Evolutionary conservation across 495 filamentous ascomycete genomes (phyloP).

Genomic region (Neurospora pannonica): DNA sequence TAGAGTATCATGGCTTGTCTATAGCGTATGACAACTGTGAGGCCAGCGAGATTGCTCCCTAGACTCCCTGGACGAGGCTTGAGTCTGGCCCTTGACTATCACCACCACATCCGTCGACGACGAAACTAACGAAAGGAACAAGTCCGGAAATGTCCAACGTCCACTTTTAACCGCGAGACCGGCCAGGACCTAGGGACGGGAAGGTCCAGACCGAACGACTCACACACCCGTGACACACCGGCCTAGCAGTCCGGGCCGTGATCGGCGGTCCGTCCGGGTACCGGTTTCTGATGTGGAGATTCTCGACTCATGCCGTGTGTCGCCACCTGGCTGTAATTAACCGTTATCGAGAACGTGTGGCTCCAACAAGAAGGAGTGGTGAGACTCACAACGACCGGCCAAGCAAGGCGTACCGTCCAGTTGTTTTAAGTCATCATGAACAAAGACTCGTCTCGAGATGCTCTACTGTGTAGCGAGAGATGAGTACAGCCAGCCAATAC

Average conservation of each 20-base stretch:
- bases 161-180: neutral
- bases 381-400: neutral
- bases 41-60: neutral
- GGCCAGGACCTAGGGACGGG: neutral
- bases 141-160: neutral
- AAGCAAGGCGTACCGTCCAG: neutral
- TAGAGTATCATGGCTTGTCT: neutral
- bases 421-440: neutral
- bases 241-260: neutral
- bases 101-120: neutral
- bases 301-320: neutral
- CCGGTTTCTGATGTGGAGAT: neutral
- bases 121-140: neutral
- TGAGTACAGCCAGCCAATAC: neutral
- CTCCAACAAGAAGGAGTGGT: neutral
- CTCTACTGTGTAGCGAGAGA: neutral
- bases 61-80: neutral
- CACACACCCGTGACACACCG: neutral
- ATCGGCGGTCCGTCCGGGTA: neutral
- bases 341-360: neutral
- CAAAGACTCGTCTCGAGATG: neutral
- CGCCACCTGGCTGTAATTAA: neutral
- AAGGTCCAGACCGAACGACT: neutral
- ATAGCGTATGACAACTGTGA: neutral
- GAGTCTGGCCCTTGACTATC: neutral